Evolutionary conservation across 2,329 filamentous ascomycete species (phyloP), one percentile per base, ranked within the genome.

Genomic region (Colletotrichum sublineola): DNA sequence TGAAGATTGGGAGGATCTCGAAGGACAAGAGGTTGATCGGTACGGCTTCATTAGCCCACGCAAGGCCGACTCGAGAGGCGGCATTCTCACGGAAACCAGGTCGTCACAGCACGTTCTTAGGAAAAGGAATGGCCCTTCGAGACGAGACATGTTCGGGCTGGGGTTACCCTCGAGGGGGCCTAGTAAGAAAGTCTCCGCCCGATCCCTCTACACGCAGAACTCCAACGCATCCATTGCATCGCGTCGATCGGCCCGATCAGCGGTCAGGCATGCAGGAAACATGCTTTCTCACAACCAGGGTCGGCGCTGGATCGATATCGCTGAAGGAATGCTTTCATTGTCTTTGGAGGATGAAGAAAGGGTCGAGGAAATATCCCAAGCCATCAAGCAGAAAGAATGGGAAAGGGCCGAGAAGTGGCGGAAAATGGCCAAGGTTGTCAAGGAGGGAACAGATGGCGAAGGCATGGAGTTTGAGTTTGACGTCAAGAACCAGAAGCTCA

Each of bases 381-480:
- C 85, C 42, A 80, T 89, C 71, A 92, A 91, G 79, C 86, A 86
- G 71, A 92, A 92, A 77, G 91, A 93, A 79, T 86, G 84, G 79
- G 84, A 87, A 74, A 85, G 91, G 12, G 85, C 90, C 2, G 90
- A 92, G 77, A 93, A 93, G 77, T 92, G 90, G 90, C 86, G 89
- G 65, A 90, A 85, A 77, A 92, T 92, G 90, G 90, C 90, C 71
- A 90, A 86, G 76, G 82, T 89, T 31, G 79, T 86, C 72, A 87
- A 84, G 62, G 83, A 81, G n/a, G 86, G 85, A 50, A 83, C 79
- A 33, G 84, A 87, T 69, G 86, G 86, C 46, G 84, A 88, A 79
- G 90, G 89, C 61, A 90, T 90, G 82, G 83, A 90, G 73, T 91
- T 90, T 77, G 93, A 95, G 67, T 98, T 98, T 79, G 95, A 98